phyloP scores from a whole-genome alignment of 331 rosid species.

The Prunus yedoensis region DNA sequence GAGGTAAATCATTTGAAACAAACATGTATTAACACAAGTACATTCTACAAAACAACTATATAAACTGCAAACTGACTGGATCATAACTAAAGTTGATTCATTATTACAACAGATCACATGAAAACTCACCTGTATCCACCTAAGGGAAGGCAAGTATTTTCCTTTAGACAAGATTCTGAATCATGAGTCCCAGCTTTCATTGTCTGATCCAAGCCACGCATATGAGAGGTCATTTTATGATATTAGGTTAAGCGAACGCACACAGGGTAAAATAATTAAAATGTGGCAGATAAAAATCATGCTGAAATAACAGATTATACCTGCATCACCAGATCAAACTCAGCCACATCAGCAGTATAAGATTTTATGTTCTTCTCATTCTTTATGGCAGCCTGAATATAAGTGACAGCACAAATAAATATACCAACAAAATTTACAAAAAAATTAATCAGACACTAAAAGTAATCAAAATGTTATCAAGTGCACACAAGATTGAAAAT shows the following conservation, averaged over 20 bases:
- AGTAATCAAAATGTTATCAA: background rate
- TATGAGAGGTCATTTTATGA: constrained; percentile 20
- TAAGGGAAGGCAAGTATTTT: constrained; percentile 78
- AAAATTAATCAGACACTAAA: background rate
- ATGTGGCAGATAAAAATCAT: constrained; percentile 18
- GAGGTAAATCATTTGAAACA: background rate
- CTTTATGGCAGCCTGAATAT: constrained; percentile 58
- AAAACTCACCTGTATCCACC: constrained; percentile 95
- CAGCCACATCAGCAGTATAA: constrained; percentile 70
- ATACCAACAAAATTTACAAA: background rate
- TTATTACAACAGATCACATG: constrained; percentile 17
- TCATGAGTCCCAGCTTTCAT: constrained; percentile 74
- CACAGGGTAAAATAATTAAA: constrained; percentile 4
- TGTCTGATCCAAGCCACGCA: constrained; percentile 51
- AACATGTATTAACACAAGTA: background rate
- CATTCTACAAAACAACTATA: background rate
- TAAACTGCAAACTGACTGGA: background rate
- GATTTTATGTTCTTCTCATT: constrained; percentile 50
- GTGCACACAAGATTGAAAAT: background rate
- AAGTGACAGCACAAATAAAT: constrained; percentile 21
- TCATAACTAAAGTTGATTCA: background rate
- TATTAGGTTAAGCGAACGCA: constrained; percentile 6
- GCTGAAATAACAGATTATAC: constrained; percentile 42
- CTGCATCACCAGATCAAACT: constrained; percentile 96
- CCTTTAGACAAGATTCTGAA: constrained; percentile 79